Conservation (phyloP, 2,329 filamentous ascomycete genomes). For the Beauveria scarabaeidicola region DNA sequence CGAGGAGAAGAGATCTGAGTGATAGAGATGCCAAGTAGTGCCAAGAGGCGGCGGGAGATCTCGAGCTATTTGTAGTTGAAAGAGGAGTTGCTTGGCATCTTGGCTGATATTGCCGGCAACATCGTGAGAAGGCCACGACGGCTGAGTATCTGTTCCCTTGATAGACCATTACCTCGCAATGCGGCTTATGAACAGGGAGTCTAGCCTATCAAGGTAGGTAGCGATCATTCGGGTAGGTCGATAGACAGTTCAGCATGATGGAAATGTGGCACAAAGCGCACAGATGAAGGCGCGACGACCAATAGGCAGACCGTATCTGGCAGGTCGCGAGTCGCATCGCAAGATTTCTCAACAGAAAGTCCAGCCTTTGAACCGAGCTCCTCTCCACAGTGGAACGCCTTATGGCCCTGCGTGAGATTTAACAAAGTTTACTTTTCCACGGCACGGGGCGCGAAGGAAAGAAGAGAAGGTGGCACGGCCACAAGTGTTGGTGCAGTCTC, state of each 20-base stretch:
- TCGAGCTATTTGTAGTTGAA: background rate
- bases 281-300: background rate
- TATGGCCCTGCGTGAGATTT: background rate
- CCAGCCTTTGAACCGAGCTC: background rate
- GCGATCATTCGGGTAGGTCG: background rate
- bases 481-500: background rate
- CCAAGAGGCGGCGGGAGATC: constrained; percentile 1
- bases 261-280: background rate
- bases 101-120: background rate
- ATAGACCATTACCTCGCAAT: background rate
- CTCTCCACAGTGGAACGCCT: background rate
- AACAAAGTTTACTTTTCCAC: background rate
- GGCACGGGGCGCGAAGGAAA: background rate
- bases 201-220: constrained; percentile 2
- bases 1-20: background rate
- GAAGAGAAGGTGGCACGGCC: background rate
- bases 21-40: background rate
- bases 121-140: background rate
- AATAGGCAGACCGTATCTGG: background rate
- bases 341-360: background rate
- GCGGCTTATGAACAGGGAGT: background rate
- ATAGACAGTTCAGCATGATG: background rate
- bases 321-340: background rate
- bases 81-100: background rate
- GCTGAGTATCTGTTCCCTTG: background rate